Evolutionary conservation across 2,329 filamentous ascomycete genomes (phyloP), one percentile per base, ranked within the genome.

Genomic region (Botrytis squamosa): DNA sequence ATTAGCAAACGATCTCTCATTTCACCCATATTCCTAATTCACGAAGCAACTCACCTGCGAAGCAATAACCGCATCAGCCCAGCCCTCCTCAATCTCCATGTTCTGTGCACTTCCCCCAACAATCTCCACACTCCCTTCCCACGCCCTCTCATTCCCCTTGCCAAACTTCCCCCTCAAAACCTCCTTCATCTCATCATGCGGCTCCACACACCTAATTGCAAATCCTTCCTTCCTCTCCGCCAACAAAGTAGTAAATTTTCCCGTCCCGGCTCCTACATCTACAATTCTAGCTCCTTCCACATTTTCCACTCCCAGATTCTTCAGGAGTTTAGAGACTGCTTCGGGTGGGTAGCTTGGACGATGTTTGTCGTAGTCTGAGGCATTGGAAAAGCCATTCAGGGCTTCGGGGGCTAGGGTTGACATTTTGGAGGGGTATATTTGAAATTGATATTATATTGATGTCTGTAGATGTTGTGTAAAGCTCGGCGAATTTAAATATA

Each of bases 251-350:
- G 91, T 93, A 78, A 93, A 90, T 79, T 92, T 92, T 40, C 91
- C 91, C 0, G 91, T 92, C 0, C 91, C 91, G 4, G 90, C 89
- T 1, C 87, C 91, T 29, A 93, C 83, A 80, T 93, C 91, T 38
- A 92, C 80, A 59, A 93, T 82, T 63, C 82, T 85, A 22, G 86
- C 86, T 64, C 84, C 82, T 10, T 82, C 70, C 29, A 84, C 78
- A 40, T 84, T 85, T 42, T 84, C 82, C 14, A 93, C 81, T 9
- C 84, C 82, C n/a, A 92, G 83, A 67, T 85, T 84, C 25, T 80
- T 77, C 5, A 94, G 85, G 29, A 94, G 86, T 52, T 83, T 81
- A 33, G 88, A 83, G 22, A 92, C 87, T 7, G 89, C 88, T 73
- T 86, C 85, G 1, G 84, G 77, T 1, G 88, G 86, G 81, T 93